phyloP scores from a whole-genome alignment of 805 yeast genomes.

The Sungouiozyma ichnusensis region DNA sequence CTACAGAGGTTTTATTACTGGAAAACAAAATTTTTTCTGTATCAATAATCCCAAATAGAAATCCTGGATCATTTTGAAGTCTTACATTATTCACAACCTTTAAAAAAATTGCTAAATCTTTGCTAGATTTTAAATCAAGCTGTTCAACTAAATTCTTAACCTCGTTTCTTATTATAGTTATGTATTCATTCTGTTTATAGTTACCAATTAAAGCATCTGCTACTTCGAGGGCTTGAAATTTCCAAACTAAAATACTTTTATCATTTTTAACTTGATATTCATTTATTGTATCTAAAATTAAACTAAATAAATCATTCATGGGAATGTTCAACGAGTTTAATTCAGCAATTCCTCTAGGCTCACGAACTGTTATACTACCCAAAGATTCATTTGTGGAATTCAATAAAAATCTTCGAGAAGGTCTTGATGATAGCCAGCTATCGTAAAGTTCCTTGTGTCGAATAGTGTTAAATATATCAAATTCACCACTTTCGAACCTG shows the following conservation, averaged over 20 bases:
- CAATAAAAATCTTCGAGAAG: constrained; percentile 12
- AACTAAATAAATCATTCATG: constrained; percentile 4
- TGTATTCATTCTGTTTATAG: constrained; percentile 6
- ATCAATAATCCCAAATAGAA: not conserved
- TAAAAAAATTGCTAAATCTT: not conserved
- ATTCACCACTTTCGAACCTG: not conserved
- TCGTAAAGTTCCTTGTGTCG: not conserved
- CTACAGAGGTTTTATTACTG: not conserved
- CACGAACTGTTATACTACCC: not conserved
- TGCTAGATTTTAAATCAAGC: not conserved
- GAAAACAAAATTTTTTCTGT: not conserved
- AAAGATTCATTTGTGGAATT: constrained; percentile 1
- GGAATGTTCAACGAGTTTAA: not conserved
- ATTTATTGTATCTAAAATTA: constrained; percentile 8
- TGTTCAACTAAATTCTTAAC: constrained; percentile 1
- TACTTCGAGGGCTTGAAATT: constrained; percentile 10
- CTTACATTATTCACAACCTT: not conserved
- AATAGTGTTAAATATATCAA: no score
- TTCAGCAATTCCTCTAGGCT: not conserved
- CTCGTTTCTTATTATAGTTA: constrained; percentile 7
- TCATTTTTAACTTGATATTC: not conserved
- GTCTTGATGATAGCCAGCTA: constrained; percentile 7
- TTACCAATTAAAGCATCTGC: constrained; percentile 9
- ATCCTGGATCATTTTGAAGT: not conserved
- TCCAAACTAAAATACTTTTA: constrained; percentile 8